phyloP scores from a whole-genome alignment of 305 asterid species.

The Withania somnifera region DNA sequence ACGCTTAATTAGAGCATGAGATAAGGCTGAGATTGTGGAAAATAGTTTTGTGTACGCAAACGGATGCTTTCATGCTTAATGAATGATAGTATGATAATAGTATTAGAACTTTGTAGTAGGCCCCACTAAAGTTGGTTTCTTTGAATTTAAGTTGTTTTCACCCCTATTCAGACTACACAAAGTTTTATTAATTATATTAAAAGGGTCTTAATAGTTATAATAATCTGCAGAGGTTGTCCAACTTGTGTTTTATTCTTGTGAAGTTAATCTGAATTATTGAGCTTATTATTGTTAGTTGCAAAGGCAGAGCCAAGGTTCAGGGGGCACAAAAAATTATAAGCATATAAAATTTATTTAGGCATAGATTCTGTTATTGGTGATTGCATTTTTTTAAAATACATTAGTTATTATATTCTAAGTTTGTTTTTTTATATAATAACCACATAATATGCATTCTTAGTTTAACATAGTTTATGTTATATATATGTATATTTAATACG shows the following conservation, averaged over 20 bases:
- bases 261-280: neutral
- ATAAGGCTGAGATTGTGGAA: constrained; percentile 12
- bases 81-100: constrained; percentile 6
- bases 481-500: neutral
- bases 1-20: constrained; percentile 8
- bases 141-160: constrained; percentile 13
- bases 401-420: neutral
- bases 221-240: neutral
- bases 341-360: neutral
- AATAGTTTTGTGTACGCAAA: constrained; percentile 8
- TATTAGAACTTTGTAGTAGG: constrained; percentile 10
- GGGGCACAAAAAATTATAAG: neutral
- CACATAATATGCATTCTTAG: neutral
- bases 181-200: neutral
- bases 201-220: neutral
- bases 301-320: neutral
- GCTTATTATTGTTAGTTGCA: neutral
- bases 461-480: neutral
- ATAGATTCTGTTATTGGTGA: neutral
- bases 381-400: neutral
- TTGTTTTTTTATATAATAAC: neutral
- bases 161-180: neutral
- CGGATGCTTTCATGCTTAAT: constrained; percentile 19
- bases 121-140: constrained; percentile 18
- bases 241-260: neutral